Evolutionary conservation across 2,329 filamentous ascomycete species (phyloP), one percentile per base, ranked within the genome.

Genomic region (Ascocoryne sarcoides): DNA sequence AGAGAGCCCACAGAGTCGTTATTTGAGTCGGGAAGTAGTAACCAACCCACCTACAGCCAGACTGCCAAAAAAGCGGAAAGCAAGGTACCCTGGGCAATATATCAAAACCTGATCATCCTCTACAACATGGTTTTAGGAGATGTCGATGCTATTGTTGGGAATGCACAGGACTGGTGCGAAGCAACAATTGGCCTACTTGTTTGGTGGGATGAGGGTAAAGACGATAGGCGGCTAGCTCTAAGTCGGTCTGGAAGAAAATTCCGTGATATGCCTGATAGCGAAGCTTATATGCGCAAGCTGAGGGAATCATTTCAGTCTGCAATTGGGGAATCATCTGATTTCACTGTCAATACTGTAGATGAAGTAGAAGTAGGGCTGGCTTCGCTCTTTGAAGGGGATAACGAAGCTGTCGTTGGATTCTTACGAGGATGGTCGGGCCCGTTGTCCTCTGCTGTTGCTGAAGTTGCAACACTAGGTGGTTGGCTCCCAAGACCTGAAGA

Each of bases 151-250:
- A 85, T 95, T 38, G 67, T 93, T 45, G 75, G 79, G 34, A 76
- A 79, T 32, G 77, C 88, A 1, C 80, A 90, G 55, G 89, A 95
- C 61, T 96, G 90, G 90, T 79, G 90, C 37, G 90, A 96, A 65
- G 89, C 87, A 0, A 84, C 82, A 0, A 65, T 95, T 44, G 84
- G 82, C 2, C 66, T 96, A 36, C 80, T 89, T 21, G 80, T 84
- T 4, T 96, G 90, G 90, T 95, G 89, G 88, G 82, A 94, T 57
- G 86, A 92, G 45, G 75, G 76, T n/a, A 75, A 79, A 44, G 72
- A 79, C 8, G 66, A 69, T 36, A 49, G 49, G 38, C 53, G 49
- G 30, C 31, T 54, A 31, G 48, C 53, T 32, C 43, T 51, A 17
- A 49, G 54, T 18, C 48, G 48, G 36, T 56, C 57, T 4, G 50